A percentile compares a stretch with the other conserved stretches of the same genome.
Evolutionary conservation across 2,329 filamentous ascomycete species (phyloP).

Genomic region (Clonostachys sp.): DNA sequence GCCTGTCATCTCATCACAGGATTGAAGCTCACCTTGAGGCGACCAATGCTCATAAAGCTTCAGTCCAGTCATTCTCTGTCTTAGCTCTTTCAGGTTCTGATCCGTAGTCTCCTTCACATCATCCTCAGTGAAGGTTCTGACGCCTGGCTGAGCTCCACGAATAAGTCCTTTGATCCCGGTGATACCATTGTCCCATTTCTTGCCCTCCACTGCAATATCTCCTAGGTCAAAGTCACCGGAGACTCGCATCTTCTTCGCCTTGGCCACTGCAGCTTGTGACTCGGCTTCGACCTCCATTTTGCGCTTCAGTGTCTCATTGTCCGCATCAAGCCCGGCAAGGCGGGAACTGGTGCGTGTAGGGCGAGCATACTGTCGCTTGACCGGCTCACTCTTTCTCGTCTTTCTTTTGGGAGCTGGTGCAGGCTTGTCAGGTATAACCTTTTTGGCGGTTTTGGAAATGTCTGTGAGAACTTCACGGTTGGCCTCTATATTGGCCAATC

Average conservation of each 20-base stretch:
- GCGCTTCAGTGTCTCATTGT: slow-evolving; percentile 39
- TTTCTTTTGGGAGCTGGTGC: slow-evolving; percentile 24
- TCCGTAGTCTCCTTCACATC: slow-evolving; percentile 78
- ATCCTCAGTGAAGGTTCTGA: slow-evolving; percentile 80
- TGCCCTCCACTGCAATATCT: slow-evolving; percentile 76
- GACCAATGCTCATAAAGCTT: slow-evolving; percentile 79
- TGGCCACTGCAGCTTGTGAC: slow-evolving; percentile 29
- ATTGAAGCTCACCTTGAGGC: slow-evolving; percentile 59
- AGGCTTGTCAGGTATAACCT: slow-evolving; percentile 54
- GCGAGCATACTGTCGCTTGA: slow-evolving; percentile 40
- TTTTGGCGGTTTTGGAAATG: slow-evolving; percentile 67
- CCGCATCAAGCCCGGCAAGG: slow-evolving; percentile 48
- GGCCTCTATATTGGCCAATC: slow-evolving; percentile 80
- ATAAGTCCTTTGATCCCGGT: slow-evolving; percentile 57
- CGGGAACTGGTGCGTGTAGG: slow-evolving; percentile 55
- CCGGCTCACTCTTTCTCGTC: slow-evolving; percentile 24
- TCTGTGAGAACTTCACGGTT: slow-evolving; percentile 79
- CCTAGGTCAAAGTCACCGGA: slow-evolving; percentile 62
- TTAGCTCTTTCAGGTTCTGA: slow-evolving; percentile 66
- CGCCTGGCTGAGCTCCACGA: slow-evolving; percentile 71
- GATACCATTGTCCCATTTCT: slow-evolving; percentile 65
- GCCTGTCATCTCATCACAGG: background rate
- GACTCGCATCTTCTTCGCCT: slow-evolving; percentile 53
- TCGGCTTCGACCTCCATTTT: slow-evolving; percentile 47
- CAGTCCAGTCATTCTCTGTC: slow-evolving; percentile 73